A percentile compares a stretch with the other conserved stretches of the same genome.
phyloP scores from a whole-genome alignment of 257 asterid genomes.

The Nicotiana sylvestris region DNA sequence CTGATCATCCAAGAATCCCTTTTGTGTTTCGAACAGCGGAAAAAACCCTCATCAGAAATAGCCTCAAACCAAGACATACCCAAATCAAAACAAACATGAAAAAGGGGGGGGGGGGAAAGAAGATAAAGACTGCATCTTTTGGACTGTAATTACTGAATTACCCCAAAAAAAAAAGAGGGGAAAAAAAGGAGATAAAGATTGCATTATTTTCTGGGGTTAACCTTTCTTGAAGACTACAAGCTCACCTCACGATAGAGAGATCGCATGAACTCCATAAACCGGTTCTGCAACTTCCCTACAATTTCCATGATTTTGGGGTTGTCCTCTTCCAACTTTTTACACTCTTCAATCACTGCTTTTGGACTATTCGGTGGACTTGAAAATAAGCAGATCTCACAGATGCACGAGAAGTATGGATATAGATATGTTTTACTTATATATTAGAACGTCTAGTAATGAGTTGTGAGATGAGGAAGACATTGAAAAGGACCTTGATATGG shows the following conservation, averaged over 20 bases:
- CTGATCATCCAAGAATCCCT: slow-evolving; percentile 28
- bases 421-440: not conserved
- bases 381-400: not conserved
- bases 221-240: not conserved
- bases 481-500: slow-evolving; percentile 1
- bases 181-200: not conserved
- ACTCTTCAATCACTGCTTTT: not conserved
- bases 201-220: not conserved
- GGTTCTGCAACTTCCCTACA: slow-evolving; percentile 20
- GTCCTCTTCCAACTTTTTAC: not conserved
- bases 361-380: not conserved
- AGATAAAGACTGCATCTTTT: not conserved
- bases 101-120: not conserved
- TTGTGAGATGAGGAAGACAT: not conserved
- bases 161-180: no score
- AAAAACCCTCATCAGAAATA: not conserved
- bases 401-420: not conserved
- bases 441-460: no score
- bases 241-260: slow-evolving; percentile 27
- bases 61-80: not conserved
- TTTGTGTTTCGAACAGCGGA: not conserved
- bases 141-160: not conserved
- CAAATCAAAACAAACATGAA: not conserved
- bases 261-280: slow-evolving; percentile 8
- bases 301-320: slow-evolving; percentile 15